Base-by-base conservation (phyloP, 768 basidiomycete species). In the Kwoniella dendrophila region DNA sequence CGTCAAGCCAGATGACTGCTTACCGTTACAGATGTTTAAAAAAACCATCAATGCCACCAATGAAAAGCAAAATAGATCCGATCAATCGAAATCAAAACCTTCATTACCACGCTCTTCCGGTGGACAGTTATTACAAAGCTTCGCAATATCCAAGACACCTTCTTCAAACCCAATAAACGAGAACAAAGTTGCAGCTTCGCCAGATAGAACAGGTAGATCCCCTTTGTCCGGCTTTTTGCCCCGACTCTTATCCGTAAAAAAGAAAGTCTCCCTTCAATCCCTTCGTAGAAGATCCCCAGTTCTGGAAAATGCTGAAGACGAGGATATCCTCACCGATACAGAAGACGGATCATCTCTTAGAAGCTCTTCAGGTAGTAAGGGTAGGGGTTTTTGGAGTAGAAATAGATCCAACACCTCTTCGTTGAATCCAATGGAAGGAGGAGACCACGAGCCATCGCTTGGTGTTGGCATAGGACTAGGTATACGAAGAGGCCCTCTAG, bases 171-270 rank as follows among this genome's bases (percentile, higher is more conserved):
- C 18, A 4, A 38, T 34, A 18, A 30, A 59, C 12, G 5, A 43
- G 3, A n/a, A 50, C 18, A 36, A 40, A 26, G 3, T 26, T 0
- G 18, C 38, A 8, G 3, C 32, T n/a, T 59, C 58, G 18, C 48
- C 49, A 2, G 8, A 48, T 12, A 59, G 33, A 6, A 41, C 34
- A 11, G 27, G 38, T 22, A 40, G 52, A 30, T 67, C 70, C 3
- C 64, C 70, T 2, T 49, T 74, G 5, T 47, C 68, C 1, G 58
- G 29, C 18, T 62, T 74, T 47, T 38, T 72, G 14, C 70, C 72
- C 16, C 60, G 70, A 6, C 40, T 74, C n/a, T 33, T 71, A 29
- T 70, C 67, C 4, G 63, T 61, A 10, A 66, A 47, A 56, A 70
- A 69, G 57, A 59, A 62, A n/a, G 49, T 51, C 10, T 51, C 49